Percentiles rank a stretch among this genome's conserved stretches.
These are phyloP conservation scores for Vigna radiata DNA, from an alignment of 306 rosid species.

Conservation along the genomic window DNA sequence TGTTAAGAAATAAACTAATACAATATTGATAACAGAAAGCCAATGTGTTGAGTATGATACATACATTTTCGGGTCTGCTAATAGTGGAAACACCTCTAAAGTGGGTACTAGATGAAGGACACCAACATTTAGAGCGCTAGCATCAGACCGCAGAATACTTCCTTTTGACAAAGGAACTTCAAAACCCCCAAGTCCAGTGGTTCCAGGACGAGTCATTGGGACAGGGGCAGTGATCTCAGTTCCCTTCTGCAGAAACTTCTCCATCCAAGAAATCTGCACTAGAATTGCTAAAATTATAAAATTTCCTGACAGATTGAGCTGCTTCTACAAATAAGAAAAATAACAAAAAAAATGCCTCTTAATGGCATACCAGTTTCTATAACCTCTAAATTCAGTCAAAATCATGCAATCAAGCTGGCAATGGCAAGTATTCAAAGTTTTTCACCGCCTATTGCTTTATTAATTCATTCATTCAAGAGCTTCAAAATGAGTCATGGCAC, in stretches of 20 bases:
- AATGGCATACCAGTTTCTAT: constrained; percentile 13
- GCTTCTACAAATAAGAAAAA: background rate
- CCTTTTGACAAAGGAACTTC: constrained; percentile 90
- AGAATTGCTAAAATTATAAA: constrained; percentile 13
- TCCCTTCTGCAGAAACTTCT: constrained; percentile 78
- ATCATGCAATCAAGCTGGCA: constrained; percentile 9
- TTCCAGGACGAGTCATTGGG: constrained; percentile 81
- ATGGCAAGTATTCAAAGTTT: constrained; percentile 9
- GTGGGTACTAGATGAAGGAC: constrained; percentile 84
- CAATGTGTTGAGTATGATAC: constrained; percentile 38
- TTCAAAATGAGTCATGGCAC: constrained; percentile 11
- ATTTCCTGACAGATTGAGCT: background rate
- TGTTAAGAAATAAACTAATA: constrained; percentile 6
- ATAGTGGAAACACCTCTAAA: constrained; percentile 83
- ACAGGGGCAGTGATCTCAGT: constrained; percentile 91
- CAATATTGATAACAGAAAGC: background rate
- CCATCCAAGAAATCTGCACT: constrained; percentile 95
- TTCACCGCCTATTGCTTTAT: background rate
- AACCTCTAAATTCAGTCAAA: constrained; percentile 23
- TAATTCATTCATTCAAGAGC: constrained; percentile 33
- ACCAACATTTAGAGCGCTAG: constrained; percentile 85
- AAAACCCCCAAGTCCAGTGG: constrained; percentile 93
- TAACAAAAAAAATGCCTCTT: background rate
- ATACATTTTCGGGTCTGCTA: constrained; percentile 79
- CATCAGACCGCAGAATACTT: constrained; percentile 75